Base-by-base conservation (phyloP, 768 basidiomycete genomes). In the Ramaria sp. region DNA sequence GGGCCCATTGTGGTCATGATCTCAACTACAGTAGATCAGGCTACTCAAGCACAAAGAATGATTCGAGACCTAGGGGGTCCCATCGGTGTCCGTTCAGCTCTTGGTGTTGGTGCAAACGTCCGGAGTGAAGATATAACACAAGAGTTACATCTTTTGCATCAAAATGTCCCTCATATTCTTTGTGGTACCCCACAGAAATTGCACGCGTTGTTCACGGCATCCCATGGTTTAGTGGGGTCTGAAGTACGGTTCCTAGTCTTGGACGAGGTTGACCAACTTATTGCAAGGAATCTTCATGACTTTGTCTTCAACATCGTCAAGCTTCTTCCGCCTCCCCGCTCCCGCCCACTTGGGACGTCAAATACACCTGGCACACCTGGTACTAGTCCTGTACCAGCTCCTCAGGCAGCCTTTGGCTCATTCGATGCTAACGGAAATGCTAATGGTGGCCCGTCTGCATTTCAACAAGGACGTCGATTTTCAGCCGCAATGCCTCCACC, bases 21-120 rank as follows among this genome's bases (percentile, higher is more conserved):
- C 41, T 97, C 95, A 18, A 98, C 96, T 0, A 99, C 95, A 0
- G 94, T 98, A 22, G 96, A 99, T 70, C 96, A 98, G 68, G 94
- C 96, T 5, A 95, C 92, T 1, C 96, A 98, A 69, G 94, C 94
- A 25, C 90, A 92, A 61, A 83, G 89, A 27, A 91, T 93, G 86
- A 88, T 90, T 62, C 83, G 94, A 42, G 94, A 96, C 66, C 73
- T 99, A 24, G 96, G 96, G 25, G 85, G 88, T 0, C 83, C 89
- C 9, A 91, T 98, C 61, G 94, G 95, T 12, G 83, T 99, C 52
- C 79, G 88, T 49, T 91, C 89, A 56, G 89, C 88, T 13, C 76
- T 97, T 10, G 90, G 89, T 20, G 85, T 95, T 3, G 93, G 91
- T 48, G 73, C 82, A 5, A 82, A 87, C 0, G 73, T 74, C 32